Base-by-base conservation (phyloP, 2,329 filamentous ascomycete species). In the Ophiostoma quercus region DNA sequence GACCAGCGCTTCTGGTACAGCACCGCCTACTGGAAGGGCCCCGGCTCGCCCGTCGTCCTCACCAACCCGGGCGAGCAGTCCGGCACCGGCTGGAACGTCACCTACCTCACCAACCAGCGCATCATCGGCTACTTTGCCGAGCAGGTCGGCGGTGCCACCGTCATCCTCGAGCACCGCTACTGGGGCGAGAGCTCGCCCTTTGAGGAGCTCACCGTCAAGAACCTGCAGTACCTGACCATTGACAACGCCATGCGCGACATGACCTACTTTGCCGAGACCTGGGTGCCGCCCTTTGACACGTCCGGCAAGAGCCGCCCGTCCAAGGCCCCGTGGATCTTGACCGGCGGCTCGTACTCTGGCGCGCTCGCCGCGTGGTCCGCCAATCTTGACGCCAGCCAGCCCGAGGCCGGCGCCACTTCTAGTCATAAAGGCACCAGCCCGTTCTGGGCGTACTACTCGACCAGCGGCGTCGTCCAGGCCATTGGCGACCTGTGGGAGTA, bases 361-460 rank as follows among this genome's bases (percentile, higher is more conserved):
- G 85, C 84, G 0, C 77, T 87, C 60, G 77, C 84, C 0, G 84
- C 80, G 0, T 74, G 72, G 72, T 12, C 37, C 14, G 73, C 73
- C 0, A 57, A 43, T 11, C 54, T 47, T 14, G 69, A 51, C 1
- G n/a, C 51, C 0, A 29, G 51, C n/a, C 51, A 57, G 51, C 51
- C 51, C 51, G n/a, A 57, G 1, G n/a, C 51, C 8, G 51, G 67
- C 66, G 2, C 39, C 8, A 9, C 29, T 11, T 62, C 22, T 54
- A 47, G 3, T 47, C 43, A 7, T 47, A 16, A 11, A 8, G 22
- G 41, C 25, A 37, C 43, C 19, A 71, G 67, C 43, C 69, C 66
- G n/a, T 85, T 84, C 76, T 87, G 84, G 84, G 84, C 84, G 0
- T 86, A 85, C 74, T 83, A 84, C 71, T 81, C 84, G 32, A 83